Conservation (phyloP, 106 monocot species). For the Alisma plantagoaquatica region DNA sequence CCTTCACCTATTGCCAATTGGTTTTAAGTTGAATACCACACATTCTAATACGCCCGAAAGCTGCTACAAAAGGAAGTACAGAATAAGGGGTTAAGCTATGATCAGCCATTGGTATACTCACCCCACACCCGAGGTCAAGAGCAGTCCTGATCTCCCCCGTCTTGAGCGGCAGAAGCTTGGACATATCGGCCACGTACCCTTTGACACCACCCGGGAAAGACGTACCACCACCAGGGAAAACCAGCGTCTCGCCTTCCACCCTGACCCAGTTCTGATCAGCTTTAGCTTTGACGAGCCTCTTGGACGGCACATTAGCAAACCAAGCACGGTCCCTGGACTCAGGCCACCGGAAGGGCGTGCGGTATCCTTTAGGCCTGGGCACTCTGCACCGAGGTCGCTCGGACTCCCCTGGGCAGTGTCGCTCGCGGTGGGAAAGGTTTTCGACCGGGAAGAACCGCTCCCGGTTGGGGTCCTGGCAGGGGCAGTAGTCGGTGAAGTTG, state of each 20-base stretch:
- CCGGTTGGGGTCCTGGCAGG: constrained; percentile 67
- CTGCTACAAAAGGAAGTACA: too few species aligned
- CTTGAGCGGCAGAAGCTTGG: constrained; percentile 39
- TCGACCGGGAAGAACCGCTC: constrained; percentile 29
- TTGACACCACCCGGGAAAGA: constrained; percentile 57
- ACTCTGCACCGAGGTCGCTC: constrained; percentile 37
- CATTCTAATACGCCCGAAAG: too few species aligned
- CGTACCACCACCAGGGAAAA: constrained; percentile 88
- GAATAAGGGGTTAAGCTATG: too few species aligned
- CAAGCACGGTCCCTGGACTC: constrained; percentile 46
- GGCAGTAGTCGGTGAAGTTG: constrained; percentile 73
- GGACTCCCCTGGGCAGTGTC: constrained; percentile 79
- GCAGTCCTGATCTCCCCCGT: constrained; percentile 53
- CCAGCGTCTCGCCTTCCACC: constrained; percentile 52
- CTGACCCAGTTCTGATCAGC: constrained; percentile 69
- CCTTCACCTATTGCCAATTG: too few species aligned
- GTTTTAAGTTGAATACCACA: too few species aligned
- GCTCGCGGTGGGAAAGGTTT: constrained; percentile 37
- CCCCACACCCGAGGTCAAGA: constrained; percentile 74
- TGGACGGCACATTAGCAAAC: constrained; percentile 71
- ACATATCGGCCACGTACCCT: constrained; percentile 46
- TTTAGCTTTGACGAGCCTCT: constrained; percentile 40
- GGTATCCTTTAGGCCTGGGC: constrained; percentile 52
- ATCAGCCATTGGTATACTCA: too few species aligned
- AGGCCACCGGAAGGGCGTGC: constrained; percentile 43